Evolutionary conservation across 805 yeast genomes (phyloP).

Genomic region (Zygoascus bituminiphila): DNA sequence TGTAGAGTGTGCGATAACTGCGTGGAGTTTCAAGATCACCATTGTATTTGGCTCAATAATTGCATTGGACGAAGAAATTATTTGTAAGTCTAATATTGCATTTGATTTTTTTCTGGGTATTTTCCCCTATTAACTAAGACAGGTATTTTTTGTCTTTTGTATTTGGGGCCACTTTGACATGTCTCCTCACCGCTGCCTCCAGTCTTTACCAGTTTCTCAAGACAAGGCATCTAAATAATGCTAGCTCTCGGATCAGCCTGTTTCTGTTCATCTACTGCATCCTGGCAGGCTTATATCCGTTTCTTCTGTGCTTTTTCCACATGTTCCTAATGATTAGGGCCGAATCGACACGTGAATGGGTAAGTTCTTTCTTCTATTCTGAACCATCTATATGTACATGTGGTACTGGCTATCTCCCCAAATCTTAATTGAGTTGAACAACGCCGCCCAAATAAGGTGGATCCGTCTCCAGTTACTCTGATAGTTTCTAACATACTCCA

Average conservation of each 20-base stretch:
- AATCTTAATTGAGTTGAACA: background rate
- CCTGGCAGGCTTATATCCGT: slow-evolving; percentile 47
- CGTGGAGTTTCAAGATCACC: slow-evolving; percentile 60
- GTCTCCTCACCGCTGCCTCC: slow-evolving; percentile 25
- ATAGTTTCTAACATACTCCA: slow-evolving; percentile 10
- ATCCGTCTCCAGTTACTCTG: background rate
- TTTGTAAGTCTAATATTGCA: slow-evolving; percentile 37
- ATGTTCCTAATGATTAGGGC: slow-evolving; percentile 45
- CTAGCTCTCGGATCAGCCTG: slow-evolving; percentile 36
- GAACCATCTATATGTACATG: background rate
- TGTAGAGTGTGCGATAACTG: slow-evolving; percentile 65
- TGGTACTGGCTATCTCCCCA: background rate
- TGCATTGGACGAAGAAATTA: slow-evolving; percentile 74
- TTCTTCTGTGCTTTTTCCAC: slow-evolving; percentile 46
- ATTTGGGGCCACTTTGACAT: slow-evolving; percentile 29
- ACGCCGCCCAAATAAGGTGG: too few species aligned
- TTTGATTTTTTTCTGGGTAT: background rate
- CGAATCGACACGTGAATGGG: slow-evolving; percentile 66
- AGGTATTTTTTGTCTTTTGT: slow-evolving; percentile 34
- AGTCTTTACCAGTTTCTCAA: slow-evolving; percentile 29
- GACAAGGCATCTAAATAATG: slow-evolving; percentile 11
- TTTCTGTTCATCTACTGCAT: slow-evolving; percentile 45
- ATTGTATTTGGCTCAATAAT: slow-evolving; percentile 61
- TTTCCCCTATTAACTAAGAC: background rate
- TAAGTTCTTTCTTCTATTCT: slow-evolving; percentile 34